A percentile compares a stretch with the other conserved stretches of the same genome.
Conservation (phyloP, 805 yeast genomes). For the Candida takata region DNA sequence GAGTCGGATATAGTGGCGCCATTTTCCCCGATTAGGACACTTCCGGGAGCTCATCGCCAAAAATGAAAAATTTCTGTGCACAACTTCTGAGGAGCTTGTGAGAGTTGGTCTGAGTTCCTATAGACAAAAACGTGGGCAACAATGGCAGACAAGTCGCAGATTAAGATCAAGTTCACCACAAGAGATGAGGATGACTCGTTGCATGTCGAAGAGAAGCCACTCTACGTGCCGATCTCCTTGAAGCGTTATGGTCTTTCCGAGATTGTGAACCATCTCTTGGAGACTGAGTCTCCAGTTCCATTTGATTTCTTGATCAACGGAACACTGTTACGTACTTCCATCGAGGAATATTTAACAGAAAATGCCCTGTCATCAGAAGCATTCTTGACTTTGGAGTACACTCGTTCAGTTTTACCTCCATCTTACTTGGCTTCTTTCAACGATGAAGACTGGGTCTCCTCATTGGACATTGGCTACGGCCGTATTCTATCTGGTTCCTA, state of each 20-base stretch:
- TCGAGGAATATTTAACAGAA: constrained; percentile 69
- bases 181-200: constrained; percentile 72
- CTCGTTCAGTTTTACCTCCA: constrained; percentile 93
- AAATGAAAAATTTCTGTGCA: constrained; percentile 2
- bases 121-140: background rate
- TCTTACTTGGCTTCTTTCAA: constrained; percentile 78
- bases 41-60: no score
- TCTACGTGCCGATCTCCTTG: constrained; percentile 78
- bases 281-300: constrained; percentile 61
- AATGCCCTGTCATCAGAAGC: constrained; percentile 82
- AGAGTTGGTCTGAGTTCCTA: background rate
- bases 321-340: constrained; percentile 64
- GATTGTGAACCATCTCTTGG: constrained; percentile 82
- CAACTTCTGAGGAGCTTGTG: no score
- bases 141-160: constrained; percentile 44
- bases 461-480: constrained; percentile 38
- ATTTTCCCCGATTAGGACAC: no score
- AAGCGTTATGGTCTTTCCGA: constrained; percentile 92
- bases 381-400: constrained; percentile 75
- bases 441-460: constrained; percentile 94
- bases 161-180: constrained; percentile 78
- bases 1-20: no score
- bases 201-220: constrained; percentile 75
- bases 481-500: constrained; percentile 82
- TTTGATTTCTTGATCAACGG: constrained; percentile 92